Conservation (phyloP, 148 eudicot genomes). For the Chenopodium suecicum region DNA sequence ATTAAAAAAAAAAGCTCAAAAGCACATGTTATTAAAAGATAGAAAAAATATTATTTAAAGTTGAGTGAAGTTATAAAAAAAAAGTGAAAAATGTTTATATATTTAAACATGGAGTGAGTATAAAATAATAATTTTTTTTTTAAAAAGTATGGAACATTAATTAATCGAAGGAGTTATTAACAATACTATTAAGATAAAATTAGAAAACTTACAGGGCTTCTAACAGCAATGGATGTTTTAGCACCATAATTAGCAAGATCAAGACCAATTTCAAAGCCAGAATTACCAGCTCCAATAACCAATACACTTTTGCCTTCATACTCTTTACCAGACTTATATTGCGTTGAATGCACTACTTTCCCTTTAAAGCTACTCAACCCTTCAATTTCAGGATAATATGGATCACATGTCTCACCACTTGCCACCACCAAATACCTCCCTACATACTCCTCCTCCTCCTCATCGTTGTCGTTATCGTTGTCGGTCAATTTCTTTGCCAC, state of each 20-base stretch:
- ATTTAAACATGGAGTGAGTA: too few relatives aligned
- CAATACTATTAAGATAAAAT: too few relatives aligned
- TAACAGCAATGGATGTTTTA: slow-evolving; percentile 54
- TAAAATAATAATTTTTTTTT: too few relatives aligned
- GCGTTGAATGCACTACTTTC: slow-evolving; percentile 59
- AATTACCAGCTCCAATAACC: slow-evolving; percentile 86
- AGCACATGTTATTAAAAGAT: too few relatives aligned
- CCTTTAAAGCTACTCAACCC: slow-evolving; percentile 57
- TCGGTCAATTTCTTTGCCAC: slow-evolving; percentile 8
- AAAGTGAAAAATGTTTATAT: too few relatives aligned
- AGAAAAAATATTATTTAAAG: too few relatives aligned
- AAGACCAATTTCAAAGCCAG: slow-evolving; percentile 79
- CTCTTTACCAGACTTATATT: slow-evolving; percentile 52
- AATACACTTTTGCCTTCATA: slow-evolving; percentile 48
- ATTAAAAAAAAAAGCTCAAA: too few relatives aligned
- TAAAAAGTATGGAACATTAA: too few relatives aligned
- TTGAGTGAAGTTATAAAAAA: too few relatives aligned
- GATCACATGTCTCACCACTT: slow-evolving; percentile 63
- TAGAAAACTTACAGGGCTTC: slow-evolving; percentile 53
- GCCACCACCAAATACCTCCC: slow-evolving; percentile 78
- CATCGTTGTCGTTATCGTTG: neutral
- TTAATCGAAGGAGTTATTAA: too few relatives aligned
- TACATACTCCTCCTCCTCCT: slow-evolving; percentile 48
- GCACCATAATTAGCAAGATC: slow-evolving; percentile 64
- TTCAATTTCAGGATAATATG: slow-evolving; percentile 47